Evolutionary conservation across 2,329 filamentous ascomycete species (phyloP).

Genomic region (Diaporthe ampelina): DNA sequence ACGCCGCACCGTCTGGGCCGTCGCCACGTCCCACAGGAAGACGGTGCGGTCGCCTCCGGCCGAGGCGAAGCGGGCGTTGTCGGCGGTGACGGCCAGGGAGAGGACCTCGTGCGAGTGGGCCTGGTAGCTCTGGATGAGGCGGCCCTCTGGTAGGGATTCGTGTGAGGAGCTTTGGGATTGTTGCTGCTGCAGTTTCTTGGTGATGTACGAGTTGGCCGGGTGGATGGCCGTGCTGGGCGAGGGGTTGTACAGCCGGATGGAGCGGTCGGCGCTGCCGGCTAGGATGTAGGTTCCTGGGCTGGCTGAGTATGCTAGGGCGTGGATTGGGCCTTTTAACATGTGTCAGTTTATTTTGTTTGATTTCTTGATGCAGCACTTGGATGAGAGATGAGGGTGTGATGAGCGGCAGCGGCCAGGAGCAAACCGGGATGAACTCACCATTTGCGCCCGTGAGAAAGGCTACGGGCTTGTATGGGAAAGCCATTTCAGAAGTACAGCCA

Average conservation of each 20-base stretch:
- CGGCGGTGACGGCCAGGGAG: slow-evolving; percentile 78
- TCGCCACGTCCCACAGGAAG: slow-evolving; percentile 94
- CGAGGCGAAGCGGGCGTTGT: slow-evolving; percentile 90
- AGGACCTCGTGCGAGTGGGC: slow-evolving; percentile 95
- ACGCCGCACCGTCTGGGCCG: slow-evolving; percentile 81
- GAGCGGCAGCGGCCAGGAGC: neutral
- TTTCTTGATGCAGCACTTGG: neutral
- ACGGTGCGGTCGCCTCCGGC: slow-evolving; percentile 90
- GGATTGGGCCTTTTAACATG: slow-evolving; percentile 71
- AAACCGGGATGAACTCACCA: slow-evolving; percentile 56
- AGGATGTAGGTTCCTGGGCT: slow-evolving; percentile 83
- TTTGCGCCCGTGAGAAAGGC: slow-evolving; percentile 72
- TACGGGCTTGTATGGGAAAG: slow-evolving; percentile 63
- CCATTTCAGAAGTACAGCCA: slow-evolving; percentile 50
- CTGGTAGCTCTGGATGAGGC: slow-evolving; percentile 87
- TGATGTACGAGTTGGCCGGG: slow-evolving; percentile 47
- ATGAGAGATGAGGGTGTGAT: neutral
- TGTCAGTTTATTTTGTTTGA: neutral
- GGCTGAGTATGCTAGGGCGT: slow-evolving; percentile 80
- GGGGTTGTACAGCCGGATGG: slow-evolving; percentile 89
- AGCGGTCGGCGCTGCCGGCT: slow-evolving; percentile 87
- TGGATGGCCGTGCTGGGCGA: slow-evolving; percentile 58
- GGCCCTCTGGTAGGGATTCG: slow-evolving; percentile 58
- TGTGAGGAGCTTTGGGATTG: slow-evolving; percentile 44
- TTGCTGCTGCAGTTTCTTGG: slow-evolving; percentile 55